A percentile compares a stretch with the other conserved stretches of the same genome.
phyloP scores from a whole-genome alignment of 805 yeast species.

The Cephaloascus fragrans region DNA sequence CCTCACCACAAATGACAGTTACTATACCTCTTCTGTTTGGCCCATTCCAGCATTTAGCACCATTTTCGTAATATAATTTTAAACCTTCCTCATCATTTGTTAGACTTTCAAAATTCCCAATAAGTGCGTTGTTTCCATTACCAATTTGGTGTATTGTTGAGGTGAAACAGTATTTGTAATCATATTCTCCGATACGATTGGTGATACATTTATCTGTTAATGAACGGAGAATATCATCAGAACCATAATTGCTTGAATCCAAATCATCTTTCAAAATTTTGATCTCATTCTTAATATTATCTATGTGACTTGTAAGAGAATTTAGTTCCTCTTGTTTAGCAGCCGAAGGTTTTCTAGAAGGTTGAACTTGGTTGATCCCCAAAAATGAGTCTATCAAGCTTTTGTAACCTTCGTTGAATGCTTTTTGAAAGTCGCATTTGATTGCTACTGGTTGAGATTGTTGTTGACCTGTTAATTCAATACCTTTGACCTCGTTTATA shows the following conservation, averaged over 20 bases:
- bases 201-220: conserved; percentile 37
- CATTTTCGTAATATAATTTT: conserved; percentile 38
- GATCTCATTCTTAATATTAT: conserved; percentile 1
- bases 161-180: conserved; percentile 51
- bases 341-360: background rate
- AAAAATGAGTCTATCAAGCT: background rate
- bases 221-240: conserved; percentile 55
- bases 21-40: conserved; percentile 69
- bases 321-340: background rate
- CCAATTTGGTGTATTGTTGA: conserved; percentile 50
- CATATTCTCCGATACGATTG: conserved; percentile 56
- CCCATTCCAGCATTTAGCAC: conserved; percentile 92
- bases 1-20: conserved; percentile 56
- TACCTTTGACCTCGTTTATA: background rate
- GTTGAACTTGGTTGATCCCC: no score
- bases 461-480: background rate
- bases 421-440: background rate
- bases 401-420: background rate
- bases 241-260: conserved; percentile 35
- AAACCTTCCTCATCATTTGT: conserved; percentile 13
- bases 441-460: no score
- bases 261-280: conserved; percentile 8
- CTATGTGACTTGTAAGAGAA: background rate
- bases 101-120: conserved; percentile 34
- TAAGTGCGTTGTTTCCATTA: conserved; percentile 32